phyloP scores from a whole-genome alignment of 2,329 filamentous ascomycete species.

The Penicillium vulpinum region DNA sequence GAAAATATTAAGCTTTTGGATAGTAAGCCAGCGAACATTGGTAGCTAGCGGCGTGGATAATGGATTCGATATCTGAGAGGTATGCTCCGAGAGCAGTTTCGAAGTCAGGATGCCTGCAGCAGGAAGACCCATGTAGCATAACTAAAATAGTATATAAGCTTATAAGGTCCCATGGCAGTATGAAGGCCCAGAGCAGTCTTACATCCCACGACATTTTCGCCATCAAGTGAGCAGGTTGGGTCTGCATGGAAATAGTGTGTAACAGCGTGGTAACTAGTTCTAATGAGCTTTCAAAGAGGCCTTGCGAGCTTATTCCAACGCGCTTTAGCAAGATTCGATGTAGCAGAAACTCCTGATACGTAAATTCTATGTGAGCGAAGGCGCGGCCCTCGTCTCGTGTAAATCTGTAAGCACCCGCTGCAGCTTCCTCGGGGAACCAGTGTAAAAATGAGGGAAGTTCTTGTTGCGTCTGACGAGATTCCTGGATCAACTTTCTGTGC shows the following conservation, averaged over 20 bases:
- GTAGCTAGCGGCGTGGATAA: background rate
- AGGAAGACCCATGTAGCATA: slow-evolving; percentile 1
- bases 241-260: background rate
- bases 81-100: background rate
- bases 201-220: background rate
- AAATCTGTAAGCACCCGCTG: background rate
- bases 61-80: background rate
- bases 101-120: slow-evolving; percentile 1
- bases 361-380: background rate
- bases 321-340: background rate
- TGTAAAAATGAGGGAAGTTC: background rate
- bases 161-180: background rate
- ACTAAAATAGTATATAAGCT: background rate
- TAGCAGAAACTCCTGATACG: slow-evolving; percentile 1
- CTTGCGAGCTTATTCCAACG: background rate
- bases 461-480: background rate
- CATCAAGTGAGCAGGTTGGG: background rate
- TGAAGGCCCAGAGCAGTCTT: background rate
- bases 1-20: background rate
- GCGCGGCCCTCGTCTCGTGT: background rate
- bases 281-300: background rate
- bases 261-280: background rate
- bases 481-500: background rate
- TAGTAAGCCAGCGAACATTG: background rate
- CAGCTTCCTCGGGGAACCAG: background rate